Evolutionary conservation across 768 basidiomycete genomes (phyloP).

Genomic region (Tulasnella sp.): DNA sequence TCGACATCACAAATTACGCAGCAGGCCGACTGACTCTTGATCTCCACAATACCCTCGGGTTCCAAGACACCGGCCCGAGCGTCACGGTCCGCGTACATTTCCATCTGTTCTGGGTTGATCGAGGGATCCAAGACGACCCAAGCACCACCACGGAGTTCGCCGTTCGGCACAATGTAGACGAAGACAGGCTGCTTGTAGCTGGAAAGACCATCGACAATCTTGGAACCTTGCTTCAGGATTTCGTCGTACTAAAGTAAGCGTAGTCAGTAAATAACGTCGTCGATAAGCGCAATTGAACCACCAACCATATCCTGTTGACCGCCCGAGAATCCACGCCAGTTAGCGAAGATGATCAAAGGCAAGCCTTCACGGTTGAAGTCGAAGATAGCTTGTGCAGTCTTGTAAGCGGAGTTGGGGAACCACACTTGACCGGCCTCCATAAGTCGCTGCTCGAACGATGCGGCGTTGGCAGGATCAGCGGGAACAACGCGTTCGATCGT

Average conservation of each 20-base stretch:
- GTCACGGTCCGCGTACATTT: slow-evolving; percentile 98
- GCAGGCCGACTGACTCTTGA: slow-evolving; percentile 53
- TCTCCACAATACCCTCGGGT: slow-evolving; percentile 95
- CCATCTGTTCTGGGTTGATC: slow-evolving; percentile 96
- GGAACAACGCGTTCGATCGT: slow-evolving; percentile 95
- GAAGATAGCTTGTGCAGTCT: slow-evolving; percentile 98
- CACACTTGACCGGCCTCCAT: slow-evolving; percentile 99
- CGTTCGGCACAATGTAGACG: slow-evolving; percentile 97
- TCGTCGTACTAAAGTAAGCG: slow-evolving; percentile 62
- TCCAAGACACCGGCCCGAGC: slow-evolving; percentile 93
- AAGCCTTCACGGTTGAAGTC: slow-evolving; percentile 97
- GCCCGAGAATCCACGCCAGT: slow-evolving; percentile 99
- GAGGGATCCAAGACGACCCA: slow-evolving; percentile 99
- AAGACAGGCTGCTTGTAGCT: slow-evolving; percentile 97
- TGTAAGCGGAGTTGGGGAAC: slow-evolving; percentile 99
- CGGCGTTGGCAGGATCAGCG: slow-evolving; percentile 95
- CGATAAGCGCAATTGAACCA: slow-evolving; percentile 17
- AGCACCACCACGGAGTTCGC: slow-evolving; percentile 96
- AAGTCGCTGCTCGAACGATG: slow-evolving; percentile 94
- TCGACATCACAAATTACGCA: background rate
- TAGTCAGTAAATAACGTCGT: background rate
- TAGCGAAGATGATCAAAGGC: slow-evolving; percentile 97
- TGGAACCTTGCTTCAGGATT: slow-evolving; percentile 92
- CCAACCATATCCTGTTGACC: slow-evolving; percentile 93
- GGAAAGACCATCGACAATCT: slow-evolving; percentile 97